Base-by-base conservation (phyloP, 352 stramenopile genomes). In the Peronospora tabacina region DNA sequence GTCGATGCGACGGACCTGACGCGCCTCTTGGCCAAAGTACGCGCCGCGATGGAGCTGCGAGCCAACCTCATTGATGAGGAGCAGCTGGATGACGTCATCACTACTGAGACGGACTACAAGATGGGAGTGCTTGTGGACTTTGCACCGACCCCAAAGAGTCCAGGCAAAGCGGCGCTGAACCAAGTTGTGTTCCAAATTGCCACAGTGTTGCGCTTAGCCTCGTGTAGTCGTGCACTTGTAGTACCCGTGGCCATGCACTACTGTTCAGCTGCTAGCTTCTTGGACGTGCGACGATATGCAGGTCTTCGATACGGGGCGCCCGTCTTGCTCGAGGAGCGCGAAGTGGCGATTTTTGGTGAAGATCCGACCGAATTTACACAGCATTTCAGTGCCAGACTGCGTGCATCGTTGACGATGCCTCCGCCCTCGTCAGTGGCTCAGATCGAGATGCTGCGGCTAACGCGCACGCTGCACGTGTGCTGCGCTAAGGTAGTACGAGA, bases 381-480 rank as follows among this genome's bases (percentile, higher is more conserved):
- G 49, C 72, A 84, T 39, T 69, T 85, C 15, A 84, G 63, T 19
- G 74, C 73, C 5, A 60, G 72, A 7, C 44, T 87, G 33, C 61
- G 58, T 1, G 61, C 73, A 37, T 78, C 76, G 41, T 55, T 87
- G 7, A 84, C 72, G 35, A 84, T 87, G 72, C 46, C 59, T 35
- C 72, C 70, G 7, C 76, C 76, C 2, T 53, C 66, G 35, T 76
- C 70, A 1, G 73, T 74, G 0, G 68, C 70, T 5, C 76, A 87
- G 49, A 81, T 87, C 38, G 73, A 87, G 45, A 70, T 85, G 46
- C 54, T 87, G 29, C 67, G 68, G 0, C 59, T 87, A 7, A 81
- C 76, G n/a, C 71, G 73, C 5, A 84, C 71, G 44, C 61, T 87
- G 13, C 74, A 87, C 52, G 73, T 87, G 17, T 82, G 79, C 45